Base-by-base conservation (phyloP, 805 yeast species). In the Zygotorulaspora sp. region DNA sequence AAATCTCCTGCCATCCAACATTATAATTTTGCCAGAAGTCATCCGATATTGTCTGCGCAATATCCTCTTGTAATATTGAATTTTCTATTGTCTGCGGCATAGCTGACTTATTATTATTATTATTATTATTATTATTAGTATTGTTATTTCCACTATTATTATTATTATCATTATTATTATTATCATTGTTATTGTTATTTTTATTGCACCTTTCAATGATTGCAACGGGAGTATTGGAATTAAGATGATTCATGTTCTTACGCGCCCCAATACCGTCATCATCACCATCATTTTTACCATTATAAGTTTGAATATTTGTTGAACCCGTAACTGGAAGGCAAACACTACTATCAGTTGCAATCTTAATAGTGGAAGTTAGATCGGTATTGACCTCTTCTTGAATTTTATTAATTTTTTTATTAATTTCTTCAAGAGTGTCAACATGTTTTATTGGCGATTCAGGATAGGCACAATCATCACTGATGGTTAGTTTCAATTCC, bases 1-100 rank as follows among this genome's bases (percentile, higher is more conserved):
- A 26, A 8, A 52, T 24, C 27, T 50, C 41, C 11, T 49, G 48
- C 57, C 57, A 52, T 2, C 53, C 51, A 5, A 36, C 18, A 29
- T 51, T 52, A 31, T 52, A 55, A 20, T 39, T 47, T 25, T 36
- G 41, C 58, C 57, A 52, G 23, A 53, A 53, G 22, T 53, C 57
- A 25, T 50, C 53, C 2, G 50, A 47, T 30, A 55, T 37, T 36
- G 45, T 40, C 18, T 49, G 49, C 2, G 46, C 43, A 24, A 45
- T 22, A 7, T 47, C 46, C 6, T 36, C 43, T 26, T 29, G 35
- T 10, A 23, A 36, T 4, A 10, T 11, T n/a, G 22, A 16, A 12
- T 14, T 5, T n/a, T 12, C 17, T 5, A 12, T 4, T 23, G 26
- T n/a, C 11, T 11, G 26, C 12, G 5, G 26, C 8, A 11, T n/a